Evolutionary conservation across 768 basidiomycete species (phyloP), one percentile per base, ranked within the genome.

Genomic region (Hemileccinum impolitum): DNA sequence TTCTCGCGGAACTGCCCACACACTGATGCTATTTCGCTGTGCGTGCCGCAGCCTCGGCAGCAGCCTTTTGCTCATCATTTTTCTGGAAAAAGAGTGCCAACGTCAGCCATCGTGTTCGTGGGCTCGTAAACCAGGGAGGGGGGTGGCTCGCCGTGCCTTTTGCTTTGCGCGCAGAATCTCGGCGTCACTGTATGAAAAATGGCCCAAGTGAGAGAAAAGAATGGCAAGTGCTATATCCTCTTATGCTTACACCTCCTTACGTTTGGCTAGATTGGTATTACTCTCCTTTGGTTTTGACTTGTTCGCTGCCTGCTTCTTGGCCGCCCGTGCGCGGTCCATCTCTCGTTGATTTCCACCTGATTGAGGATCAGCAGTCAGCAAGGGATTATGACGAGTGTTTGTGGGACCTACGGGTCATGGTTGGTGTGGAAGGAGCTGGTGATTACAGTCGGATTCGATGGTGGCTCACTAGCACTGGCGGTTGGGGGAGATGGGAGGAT

Each of bases 261-360:
- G 80, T 68, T 86, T 83, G 43, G 80, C 77, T 32, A 90, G 73
- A 40, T 41, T 71, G 1, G 73, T 53, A 11, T 77, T 81, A 58
- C 84, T 87, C 67, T 89, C 87, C 69, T 89, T 90, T 34, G 81
- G 65, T 69, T 87, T 87, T 17, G 65, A 59, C 68, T 83, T 85
- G 45, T 68, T 69, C 13, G 72, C 69, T 1, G 76, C 76, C 13
- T 72, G 67, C 69, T 87, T 90, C 73, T 91, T 91, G 72, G 82
- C 81, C 13, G 85, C 82, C 64, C 81, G 84, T 18, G 70, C 68
- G 55, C 89, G 86, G 66, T 85, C 89, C 67, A 70, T 75, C 7
- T 91, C 89, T 45, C 89, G 80, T 66, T 90, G 88, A 64, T 91
- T 89, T 58, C 89, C 89, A 60, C 89, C 89, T 90, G 58, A 54